Evolutionary conservation across 2,329 filamentous ascomycete species (phyloP), one percentile per base, ranked within the genome.

Genomic region (Ploettnerulaceae sp.): DNA sequence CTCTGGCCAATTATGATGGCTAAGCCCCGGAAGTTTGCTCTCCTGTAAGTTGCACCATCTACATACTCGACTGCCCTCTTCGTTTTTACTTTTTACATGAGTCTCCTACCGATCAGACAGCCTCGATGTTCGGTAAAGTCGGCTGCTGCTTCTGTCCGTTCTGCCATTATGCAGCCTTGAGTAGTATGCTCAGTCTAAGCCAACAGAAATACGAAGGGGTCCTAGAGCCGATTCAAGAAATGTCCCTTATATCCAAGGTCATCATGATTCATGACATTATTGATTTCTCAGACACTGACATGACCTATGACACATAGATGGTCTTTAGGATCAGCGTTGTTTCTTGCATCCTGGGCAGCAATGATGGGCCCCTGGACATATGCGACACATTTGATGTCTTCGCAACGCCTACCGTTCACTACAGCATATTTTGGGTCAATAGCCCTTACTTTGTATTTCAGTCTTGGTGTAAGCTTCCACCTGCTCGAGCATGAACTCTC

Each of bases 381-480:
- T 67, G 67, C 82, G 51, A 82, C 82, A 61, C 93, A 98, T 69
- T 77, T 97, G 55, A 71, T 89, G 47, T 97, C 91, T 47, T 80
- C 84, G 44, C 77, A 89, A 60, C 81, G 93, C 59, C 72, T 97
- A 52, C 93, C 93, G 3, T 97, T 97, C 65, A 96, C 91, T 22
- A 86, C 84, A 34, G 86, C 89, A 51, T 97, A 97, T 73, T 95
- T 97, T 71, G 89, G 90, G 41, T 93, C 89, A 53, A 95, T 97
- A 62, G 78, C 73, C 35, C 70, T 97, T 63, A 97, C 93, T 8
- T 75, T 97, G 20, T 95, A 91, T 68, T 96, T 95, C 69, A 85
- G 90, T 46, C 73, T 96, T 59, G 89, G 89, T 62, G 91, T 96
- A 77, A 80, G 88, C 28, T 31, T 49, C 31, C 20, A 20, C 45